A percentile compares a stretch with the other conserved stretches of the same genome.
These are phyloP conservation scores for Dillenia turbinata DNA, from an alignment of 164 flowering plant species.

Conservation along the genomic window DNA sequence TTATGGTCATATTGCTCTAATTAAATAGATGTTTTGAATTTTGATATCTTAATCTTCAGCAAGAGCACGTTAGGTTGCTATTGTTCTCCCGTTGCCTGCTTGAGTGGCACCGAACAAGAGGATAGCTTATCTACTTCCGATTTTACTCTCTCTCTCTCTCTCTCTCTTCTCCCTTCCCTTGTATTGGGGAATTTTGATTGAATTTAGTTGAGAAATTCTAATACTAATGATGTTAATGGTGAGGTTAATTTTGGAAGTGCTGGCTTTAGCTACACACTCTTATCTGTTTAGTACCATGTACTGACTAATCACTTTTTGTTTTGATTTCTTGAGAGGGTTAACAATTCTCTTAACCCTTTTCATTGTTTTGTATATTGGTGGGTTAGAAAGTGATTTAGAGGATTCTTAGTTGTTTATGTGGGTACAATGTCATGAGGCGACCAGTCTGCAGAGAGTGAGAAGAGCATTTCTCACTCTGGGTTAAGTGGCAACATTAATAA, in stretches of 20 bases:
- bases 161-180: too few species aligned
- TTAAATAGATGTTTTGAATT: not conserved
- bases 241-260: too few species aligned
- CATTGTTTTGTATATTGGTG: too few species aligned
- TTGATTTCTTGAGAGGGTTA: not conserved
- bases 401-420: slow-evolving; percentile 23
- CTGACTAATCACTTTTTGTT: too few species aligned
- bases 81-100: slow-evolving; percentile 26
- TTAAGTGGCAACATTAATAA: slow-evolving; percentile 14
- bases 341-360: too few species aligned
- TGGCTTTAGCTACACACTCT: too few species aligned
- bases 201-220: too few species aligned
- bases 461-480: slow-evolving; percentile 17
- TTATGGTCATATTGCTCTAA: too few species aligned
- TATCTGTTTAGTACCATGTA: too few species aligned
- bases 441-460: slow-evolving; percentile 39
- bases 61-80: slow-evolving; percentile 77
- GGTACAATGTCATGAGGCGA: slow-evolving; percentile 29
- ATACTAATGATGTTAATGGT: too few species aligned
- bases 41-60: slow-evolving; percentile 43
- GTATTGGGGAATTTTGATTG: too few species aligned
- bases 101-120: slow-evolving; percentile 37
- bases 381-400: too few species aligned
- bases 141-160: not conserved
- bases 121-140: slow-evolving; percentile 39